Evolutionary conservation across 495 filamentous ascomycete species (phyloP).

Genomic region (Hypoxylon crocopeplum): DNA sequence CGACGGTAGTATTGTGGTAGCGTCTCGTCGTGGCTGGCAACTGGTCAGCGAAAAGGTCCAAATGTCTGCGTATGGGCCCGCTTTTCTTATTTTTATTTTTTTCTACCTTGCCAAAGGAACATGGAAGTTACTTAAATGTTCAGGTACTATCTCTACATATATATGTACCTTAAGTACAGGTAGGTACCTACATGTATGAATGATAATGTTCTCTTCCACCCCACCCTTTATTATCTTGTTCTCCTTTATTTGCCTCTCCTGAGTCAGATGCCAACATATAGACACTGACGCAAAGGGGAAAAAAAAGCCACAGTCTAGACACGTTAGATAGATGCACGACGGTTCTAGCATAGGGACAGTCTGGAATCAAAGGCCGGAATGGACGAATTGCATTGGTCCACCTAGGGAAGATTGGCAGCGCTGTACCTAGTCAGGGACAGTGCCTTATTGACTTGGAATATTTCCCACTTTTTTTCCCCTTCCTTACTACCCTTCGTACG

Average conservation of each 20-base stretch:
- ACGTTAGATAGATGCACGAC: neutral
- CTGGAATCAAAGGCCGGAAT: too few species aligned
- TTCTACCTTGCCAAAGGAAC: neutral
- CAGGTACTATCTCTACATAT: too few species aligned
- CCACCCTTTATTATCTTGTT: slow-evolving; percentile 8
- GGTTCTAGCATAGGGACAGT: slow-evolving; percentile 5
- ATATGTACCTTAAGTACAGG: neutral
- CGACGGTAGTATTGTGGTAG: slow-evolving; percentile 4
- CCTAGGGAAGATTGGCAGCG: too few species aligned
- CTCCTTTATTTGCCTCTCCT: slow-evolving; percentile 26
- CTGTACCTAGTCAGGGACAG: too few species aligned
- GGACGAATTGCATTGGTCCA: slow-evolving; percentile 8
- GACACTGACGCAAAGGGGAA: slow-evolving; percentile 4
- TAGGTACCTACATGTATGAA: neutral
- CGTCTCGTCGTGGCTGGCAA: slow-evolving; percentile 32
- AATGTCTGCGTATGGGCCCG: slow-evolving; percentile 19
- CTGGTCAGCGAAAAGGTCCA: slow-evolving; percentile 20
- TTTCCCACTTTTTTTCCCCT: too few species aligned
- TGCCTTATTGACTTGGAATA: too few species aligned
- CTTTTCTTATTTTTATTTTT: too few species aligned
- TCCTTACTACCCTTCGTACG: too few species aligned
- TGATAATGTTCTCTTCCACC: neutral
- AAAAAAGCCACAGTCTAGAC: slow-evolving; percentile 8
- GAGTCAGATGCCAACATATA: slow-evolving; percentile 19
- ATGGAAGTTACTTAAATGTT: neutral